Conservation (phyloP, 2,329 filamentous ascomycete species). For the Camptophora hylomeconis region DNA sequence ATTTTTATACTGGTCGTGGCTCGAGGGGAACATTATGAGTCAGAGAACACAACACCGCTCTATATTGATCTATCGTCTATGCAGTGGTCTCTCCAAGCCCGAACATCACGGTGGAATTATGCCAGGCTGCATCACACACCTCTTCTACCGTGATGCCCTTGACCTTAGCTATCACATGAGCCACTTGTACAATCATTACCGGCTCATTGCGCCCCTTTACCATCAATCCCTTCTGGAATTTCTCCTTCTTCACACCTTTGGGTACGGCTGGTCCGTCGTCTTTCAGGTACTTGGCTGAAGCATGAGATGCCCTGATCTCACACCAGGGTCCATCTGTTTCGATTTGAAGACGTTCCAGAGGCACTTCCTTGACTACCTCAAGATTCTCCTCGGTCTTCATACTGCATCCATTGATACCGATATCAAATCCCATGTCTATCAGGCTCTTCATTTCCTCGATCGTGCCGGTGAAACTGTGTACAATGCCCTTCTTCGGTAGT, state of each 20-base stretch:
- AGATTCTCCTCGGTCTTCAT: conserved; percentile 91
- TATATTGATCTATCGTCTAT: no score
- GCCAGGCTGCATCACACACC: conserved; percentile 58
- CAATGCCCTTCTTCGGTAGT: conserved; percentile 64
- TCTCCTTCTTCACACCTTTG: conserved; percentile 89
- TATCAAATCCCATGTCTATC: conserved; percentile 67
- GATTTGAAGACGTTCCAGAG: conserved; percentile 70
- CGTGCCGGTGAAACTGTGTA: conserved; percentile 91
- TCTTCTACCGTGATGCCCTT: conserved; percentile 70
- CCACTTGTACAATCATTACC: conserved; percentile 72
- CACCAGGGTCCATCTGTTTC: conserved; percentile 98
- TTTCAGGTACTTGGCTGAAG: conserved; percentile 58
- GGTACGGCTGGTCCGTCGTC: conserved; percentile 58
- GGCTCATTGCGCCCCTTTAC: conserved; percentile 94
- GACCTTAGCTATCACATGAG: conserved; percentile 74
- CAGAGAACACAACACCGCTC: no score
- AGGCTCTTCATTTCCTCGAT: conserved; percentile 71
- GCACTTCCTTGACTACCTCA: conserved; percentile 66
- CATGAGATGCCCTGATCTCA: conserved; percentile 81
- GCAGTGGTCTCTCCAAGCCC: conserved; percentile 42
- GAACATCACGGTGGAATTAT: conserved; percentile 69
- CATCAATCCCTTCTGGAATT: conserved; percentile 76
- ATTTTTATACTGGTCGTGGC: not conserved
- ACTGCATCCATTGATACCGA: conserved; percentile 94
- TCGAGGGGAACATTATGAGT: no score